Conservation (phyloP, 225 moss, liverwort and hornwort species). For the Pseudisothecium myosuroides region DNA sequence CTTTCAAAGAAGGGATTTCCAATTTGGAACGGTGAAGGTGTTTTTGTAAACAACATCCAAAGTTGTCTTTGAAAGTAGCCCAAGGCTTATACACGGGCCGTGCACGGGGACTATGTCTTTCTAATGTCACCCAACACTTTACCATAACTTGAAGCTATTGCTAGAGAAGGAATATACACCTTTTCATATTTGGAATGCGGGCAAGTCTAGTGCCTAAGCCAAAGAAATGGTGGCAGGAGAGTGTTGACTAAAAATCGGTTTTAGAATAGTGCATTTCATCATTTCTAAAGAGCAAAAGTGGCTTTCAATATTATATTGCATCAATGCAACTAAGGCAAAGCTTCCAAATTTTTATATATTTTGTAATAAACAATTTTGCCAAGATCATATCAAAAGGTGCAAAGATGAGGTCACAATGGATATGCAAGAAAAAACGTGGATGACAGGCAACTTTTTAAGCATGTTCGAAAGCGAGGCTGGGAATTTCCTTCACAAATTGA, state of each 20-base stretch:
- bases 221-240: neutral
- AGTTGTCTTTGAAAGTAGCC: neutral
- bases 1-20: accelerated
- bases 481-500: accelerated
- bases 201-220: neutral
- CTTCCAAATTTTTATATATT: too few species aligned
- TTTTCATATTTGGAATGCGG: neutral
- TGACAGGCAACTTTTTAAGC: neutral
- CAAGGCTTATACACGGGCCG: accelerated
- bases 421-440: neutral
- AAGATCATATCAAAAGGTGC: neutral
- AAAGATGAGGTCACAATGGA: neutral
- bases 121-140: neutral
- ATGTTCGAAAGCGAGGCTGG: accelerated
- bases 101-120: neutral
- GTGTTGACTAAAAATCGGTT: accelerated
- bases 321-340: too few species aligned
- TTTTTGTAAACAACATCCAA: neutral
- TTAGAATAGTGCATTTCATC: neutral
- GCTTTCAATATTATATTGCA: neutral
- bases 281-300: accelerated
- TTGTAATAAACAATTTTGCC: accelerated
- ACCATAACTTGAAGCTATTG: neutral
- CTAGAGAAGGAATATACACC: neutral
- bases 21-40: accelerated